Conservation (phyloP, 768 basidiomycete species). For the Mycena haematopus region DNA sequence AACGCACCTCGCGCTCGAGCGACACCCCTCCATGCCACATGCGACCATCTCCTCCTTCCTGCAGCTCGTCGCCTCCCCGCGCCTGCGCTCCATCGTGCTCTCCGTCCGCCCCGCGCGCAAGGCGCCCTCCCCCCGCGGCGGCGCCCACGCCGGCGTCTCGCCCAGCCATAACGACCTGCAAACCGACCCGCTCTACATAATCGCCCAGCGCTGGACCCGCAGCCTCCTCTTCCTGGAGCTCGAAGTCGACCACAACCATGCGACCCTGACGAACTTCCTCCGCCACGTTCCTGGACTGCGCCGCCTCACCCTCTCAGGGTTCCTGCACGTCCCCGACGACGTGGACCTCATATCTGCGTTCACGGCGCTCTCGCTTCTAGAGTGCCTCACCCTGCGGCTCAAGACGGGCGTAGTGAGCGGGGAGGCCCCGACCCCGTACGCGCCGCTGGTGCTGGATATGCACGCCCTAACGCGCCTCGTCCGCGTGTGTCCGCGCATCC, state of each 20-base stretch:
- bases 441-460: not conserved
- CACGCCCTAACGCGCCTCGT: not conserved
- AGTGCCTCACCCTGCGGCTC: not conserved
- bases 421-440: not conserved
- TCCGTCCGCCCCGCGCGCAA: not conserved
- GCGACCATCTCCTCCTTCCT: not conserved
- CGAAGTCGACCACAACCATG: not conserved
- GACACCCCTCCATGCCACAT: not conserved
- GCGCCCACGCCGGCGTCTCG: not conserved
- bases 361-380: not conserved
- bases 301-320: not conserved
- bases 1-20: slow-evolving; percentile 2
- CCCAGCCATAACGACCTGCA: not conserved
- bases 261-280: not conserved
- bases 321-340: not conserved
- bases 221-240: not conserved
- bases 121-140: not conserved
- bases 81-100: not conserved
- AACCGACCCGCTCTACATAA: not conserved
- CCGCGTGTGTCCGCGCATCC: not conserved
- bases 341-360: not conserved
- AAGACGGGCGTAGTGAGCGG: not conserved
- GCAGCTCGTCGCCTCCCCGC: not conserved
- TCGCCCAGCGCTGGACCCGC: not conserved
- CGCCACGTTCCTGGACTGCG: not conserved